Evolutionary conservation across 805 yeast genomes (phyloP).

Genomic region (Komagataella populi): DNA sequence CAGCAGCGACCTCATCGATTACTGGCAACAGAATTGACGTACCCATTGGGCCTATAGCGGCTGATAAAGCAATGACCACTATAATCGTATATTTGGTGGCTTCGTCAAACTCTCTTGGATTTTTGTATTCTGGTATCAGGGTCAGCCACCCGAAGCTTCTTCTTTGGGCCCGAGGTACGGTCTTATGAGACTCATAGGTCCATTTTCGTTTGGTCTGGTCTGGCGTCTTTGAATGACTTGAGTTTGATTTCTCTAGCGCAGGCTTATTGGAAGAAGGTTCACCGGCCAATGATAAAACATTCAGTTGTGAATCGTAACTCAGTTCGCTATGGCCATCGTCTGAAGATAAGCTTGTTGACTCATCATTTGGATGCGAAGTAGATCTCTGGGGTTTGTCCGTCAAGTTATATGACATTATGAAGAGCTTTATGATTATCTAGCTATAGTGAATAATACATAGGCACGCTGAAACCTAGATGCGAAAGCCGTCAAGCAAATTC

Average conservation of each 20-base stretch:
- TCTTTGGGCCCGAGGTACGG: slow-evolving; percentile 26
- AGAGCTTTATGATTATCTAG: too few species aligned
- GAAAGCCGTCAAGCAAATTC: too few species aligned
- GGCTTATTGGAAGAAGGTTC: not conserved
- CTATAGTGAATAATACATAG: not conserved
- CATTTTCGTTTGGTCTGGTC: slow-evolving; percentile 1
- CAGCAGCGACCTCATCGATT: slow-evolving; percentile 39
- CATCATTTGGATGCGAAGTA: not conserved
- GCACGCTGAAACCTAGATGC: not conserved
- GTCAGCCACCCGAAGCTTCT: slow-evolving; percentile 46
- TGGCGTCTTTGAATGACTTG: not conserved
- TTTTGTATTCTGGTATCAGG: slow-evolving; percentile 56
- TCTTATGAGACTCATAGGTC: slow-evolving; percentile 11
- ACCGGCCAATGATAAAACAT: not conserved
- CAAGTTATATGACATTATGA: not conserved
- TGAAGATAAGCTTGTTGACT: not conserved
- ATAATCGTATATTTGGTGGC: slow-evolving; percentile 40
- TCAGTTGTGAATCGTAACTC: not conserved
- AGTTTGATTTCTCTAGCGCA: not conserved
- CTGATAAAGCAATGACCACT: slow-evolving; percentile 55
- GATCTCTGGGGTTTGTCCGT: not conserved
- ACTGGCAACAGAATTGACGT: slow-evolving; percentile 78
- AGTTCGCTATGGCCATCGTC: not conserved
- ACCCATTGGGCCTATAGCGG: slow-evolving; percentile 82
- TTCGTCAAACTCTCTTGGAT: slow-evolving; percentile 51